Base-by-base conservation (phyloP, 2,329 filamentous ascomycete species). In the Fusarium illudens region DNA sequence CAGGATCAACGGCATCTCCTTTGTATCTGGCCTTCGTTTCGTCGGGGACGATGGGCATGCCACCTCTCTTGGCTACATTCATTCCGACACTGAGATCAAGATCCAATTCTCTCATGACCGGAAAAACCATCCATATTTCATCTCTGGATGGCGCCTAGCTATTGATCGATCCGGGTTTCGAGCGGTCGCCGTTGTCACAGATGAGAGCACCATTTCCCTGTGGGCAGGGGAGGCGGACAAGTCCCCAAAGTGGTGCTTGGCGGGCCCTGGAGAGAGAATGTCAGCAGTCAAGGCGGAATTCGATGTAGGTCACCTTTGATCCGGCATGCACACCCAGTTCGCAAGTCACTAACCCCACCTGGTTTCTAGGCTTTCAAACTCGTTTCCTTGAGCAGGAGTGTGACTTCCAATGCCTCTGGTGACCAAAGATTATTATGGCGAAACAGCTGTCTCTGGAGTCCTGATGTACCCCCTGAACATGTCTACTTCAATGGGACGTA, bases 1-100 rank as follows among this genome's bases (percentile, higher is more conserved):
- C 2, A 15, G 12, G 2, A 48, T 62, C 10, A 50, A 19, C 15
- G 20, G 20, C 4, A 25, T n/a, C 4, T 30, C 17, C 1, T 62
- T 60, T 25, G 34, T 67, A n/a, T 65, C 62, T 0, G 65, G 62
- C 4, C 27, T 67, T 8, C 51, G 58, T 3, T 58, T 65, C 36
- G 15, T 59, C 6, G 9, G 17, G 3, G 4, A 22, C 10, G 30
- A 55, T 15, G 51, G 39, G 2, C 10, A 46, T 2, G 20, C 39
- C 10, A 42, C 20, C 8, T 22, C 6, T 3, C 34, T 67, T 12
- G 65, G 65, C 9, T 67, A 67, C 8, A 46, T 67, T 30, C 62
- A 68, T n/a, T 10, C 7, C n/a, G 11, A 30, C 12, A 17, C 27
- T 4, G 59, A 65, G 22, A 17, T 58, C 12, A 30, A 12, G 6